Evolutionary conservation across 257 asterid species (phyloP).

Genomic region (Rehmannia glutinosa): DNA sequence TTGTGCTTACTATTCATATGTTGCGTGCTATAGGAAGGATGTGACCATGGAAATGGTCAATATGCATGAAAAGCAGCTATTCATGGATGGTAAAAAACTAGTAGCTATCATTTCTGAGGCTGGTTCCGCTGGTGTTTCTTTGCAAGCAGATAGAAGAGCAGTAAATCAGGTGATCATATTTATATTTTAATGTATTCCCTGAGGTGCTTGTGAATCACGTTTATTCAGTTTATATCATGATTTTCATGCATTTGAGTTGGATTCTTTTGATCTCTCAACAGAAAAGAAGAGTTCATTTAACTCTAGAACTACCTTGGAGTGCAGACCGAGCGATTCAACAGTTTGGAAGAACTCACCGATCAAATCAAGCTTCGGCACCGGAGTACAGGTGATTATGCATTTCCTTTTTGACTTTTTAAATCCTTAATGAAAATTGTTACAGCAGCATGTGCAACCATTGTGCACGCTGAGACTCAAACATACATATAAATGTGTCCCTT

Average conservation of each 20-base stretch:
- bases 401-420: constrained; percentile 2
- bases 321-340: constrained; percentile 99
- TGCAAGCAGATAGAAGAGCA: constrained; percentile 97
- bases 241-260: constrained; percentile 18
- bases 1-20: constrained; percentile 18
- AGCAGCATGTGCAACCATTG: background rate
- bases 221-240: constrained; percentile 12
- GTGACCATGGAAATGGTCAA: constrained; percentile 98
- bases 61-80: constrained; percentile 93
- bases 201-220: constrained; percentile 10
- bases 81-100: constrained; percentile 91
- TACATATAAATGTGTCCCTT: background rate
- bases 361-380: constrained; percentile 98
- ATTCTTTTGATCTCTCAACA: constrained; percentile 35
- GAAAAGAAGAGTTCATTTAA: constrained; percentile 96
- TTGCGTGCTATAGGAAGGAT: constrained; percentile 61
- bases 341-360: constrained; percentile 98
- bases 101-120: constrained; percentile 98
- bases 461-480: background rate
- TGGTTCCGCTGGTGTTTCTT: constrained; percentile 99
- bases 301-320: constrained; percentile 98
- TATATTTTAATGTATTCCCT: constrained; percentile 5
- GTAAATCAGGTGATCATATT: constrained; percentile 68
- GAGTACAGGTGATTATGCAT: constrained; percentile 68
- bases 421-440: background rate